Base-by-base conservation (phyloP, 331 rosid genomes). In the Pyracantha coccinea region DNA sequence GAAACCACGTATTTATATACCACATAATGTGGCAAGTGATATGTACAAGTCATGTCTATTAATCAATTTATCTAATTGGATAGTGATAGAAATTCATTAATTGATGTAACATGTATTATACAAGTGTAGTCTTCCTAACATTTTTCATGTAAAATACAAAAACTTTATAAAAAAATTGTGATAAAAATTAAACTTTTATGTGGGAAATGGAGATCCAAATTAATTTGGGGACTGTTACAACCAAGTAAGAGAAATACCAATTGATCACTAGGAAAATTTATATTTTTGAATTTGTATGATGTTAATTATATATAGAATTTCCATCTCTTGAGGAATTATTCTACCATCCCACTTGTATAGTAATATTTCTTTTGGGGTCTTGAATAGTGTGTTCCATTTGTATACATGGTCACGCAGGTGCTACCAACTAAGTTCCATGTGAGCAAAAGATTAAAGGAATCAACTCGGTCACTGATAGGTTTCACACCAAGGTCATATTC, bases 341-440 rank as follows among this genome's bases (percentile, higher is more conserved):
- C 60, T 27, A 52, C 60, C n/a, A 69, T 47, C 17, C 73, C 14
- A 54, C 31, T 29, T n/a, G 64, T 71, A 69, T 69, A 8, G 50
- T 47, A 52, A 8, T 53, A 70, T 23, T 70, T 70, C 20, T 21
- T 53, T 29, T 63, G 53, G 20, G 29, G 41, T 52, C 59, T 28
- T 74, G 71, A 45, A 63, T 29, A 20, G 38, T 38, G 58, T 68
- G 69, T 41, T 68, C 28, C 24, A 21, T 55, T 55, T 35, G 68
- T 67, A 70, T 70, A 38, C 33, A 20, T 58, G 41, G 21, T n/a
- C 70, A 55, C n/a, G 69, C 68, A 67, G 58, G 59, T 50, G 53
- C 72, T 53, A 38, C 55, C 65, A 24, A 59, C 63, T 21, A 4
- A 21, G 63, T 12, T 47, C 74, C 74, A 69, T 70, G 74, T 70